Conservation (phyloP, 495 filamentous ascomycete genomes). For the Beverwykella pulmonaria region DNA sequence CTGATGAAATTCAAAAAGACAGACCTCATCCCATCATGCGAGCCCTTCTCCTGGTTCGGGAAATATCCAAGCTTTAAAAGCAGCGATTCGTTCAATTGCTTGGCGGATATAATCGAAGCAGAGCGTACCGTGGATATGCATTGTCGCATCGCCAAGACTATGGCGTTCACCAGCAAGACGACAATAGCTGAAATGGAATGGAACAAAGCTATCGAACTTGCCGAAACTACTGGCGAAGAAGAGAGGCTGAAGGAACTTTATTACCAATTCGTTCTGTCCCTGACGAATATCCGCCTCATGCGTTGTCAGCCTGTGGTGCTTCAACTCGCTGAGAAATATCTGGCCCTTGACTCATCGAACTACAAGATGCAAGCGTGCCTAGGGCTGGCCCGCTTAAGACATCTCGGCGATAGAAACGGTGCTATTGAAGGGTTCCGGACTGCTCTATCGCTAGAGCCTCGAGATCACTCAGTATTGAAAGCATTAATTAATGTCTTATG, state of each 20-base stretch:
- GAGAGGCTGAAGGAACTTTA: neutral
- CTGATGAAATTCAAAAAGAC: neutral
- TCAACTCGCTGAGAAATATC: neutral
- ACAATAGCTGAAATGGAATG: neutral
- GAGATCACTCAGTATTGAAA: neutral
- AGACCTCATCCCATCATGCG: neutral
- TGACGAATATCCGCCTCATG: neutral
- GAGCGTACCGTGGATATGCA: neutral
- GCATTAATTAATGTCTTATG: neutral
- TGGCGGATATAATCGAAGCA: neutral
- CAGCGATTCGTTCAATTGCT: neutral
- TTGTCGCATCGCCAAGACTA: constrained; percentile 4
- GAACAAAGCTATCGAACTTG: constrained; percentile 5
- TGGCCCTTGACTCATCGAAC: neutral
- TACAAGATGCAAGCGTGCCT: constrained; percentile 4
- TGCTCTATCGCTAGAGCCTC: neutral
- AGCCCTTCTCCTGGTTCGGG: neutral
- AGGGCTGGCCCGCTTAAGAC: neutral
- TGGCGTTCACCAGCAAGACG: neutral
- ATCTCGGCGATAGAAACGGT: neutral
- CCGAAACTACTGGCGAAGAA: neutral
- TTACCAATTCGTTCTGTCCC: constrained; percentile 1
- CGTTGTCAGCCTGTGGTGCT: neutral
- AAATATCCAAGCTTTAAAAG: neutral
- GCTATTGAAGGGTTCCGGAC: neutral